Conservation (phyloP, 176 grass and related monocot species). For the Cenchrus americanus region DNA sequence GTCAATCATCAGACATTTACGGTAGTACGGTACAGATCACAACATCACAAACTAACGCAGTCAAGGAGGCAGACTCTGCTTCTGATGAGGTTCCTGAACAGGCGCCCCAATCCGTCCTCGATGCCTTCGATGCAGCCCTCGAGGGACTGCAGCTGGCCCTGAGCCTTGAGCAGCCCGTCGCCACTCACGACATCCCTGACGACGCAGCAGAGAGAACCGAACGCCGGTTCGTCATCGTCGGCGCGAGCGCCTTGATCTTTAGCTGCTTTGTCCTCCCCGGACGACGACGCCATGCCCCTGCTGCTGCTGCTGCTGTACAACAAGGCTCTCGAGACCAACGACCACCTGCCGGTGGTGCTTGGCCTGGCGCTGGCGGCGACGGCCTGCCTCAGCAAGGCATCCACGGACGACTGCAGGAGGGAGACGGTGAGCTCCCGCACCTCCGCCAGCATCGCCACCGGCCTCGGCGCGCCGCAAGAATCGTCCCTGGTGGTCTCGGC, state of each 20-base stretch:
- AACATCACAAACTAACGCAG: slow-evolving; percentile 14
- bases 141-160: neutral
- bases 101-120: slow-evolving; percentile 5
- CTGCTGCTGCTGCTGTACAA: neutral
- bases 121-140: slow-evolving; percentile 13
- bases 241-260: neutral
- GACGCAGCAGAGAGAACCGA: neutral
- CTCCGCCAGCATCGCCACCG: slow-evolving; percentile 17
- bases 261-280: neutral
- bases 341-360: neutral
- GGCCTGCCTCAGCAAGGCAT: neutral
- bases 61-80: slow-evolving; percentile 16
- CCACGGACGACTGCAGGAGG: neutral
- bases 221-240: neutral
- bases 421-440: neutral
- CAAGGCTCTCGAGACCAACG: neutral
- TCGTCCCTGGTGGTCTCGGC: neutral
- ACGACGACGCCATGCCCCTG: neutral
- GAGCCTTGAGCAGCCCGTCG: neutral
- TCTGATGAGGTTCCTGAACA: slow-evolving; percentile 29
- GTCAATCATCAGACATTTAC: neutral
- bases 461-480: neutral
- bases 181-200: neutral
- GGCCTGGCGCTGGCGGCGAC: neutral
- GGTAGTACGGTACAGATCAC: neutral